Evolutionary conservation across 202 grass and related monocot genomes (phyloP).

Genomic region (Saccharum hybrid): DNA sequence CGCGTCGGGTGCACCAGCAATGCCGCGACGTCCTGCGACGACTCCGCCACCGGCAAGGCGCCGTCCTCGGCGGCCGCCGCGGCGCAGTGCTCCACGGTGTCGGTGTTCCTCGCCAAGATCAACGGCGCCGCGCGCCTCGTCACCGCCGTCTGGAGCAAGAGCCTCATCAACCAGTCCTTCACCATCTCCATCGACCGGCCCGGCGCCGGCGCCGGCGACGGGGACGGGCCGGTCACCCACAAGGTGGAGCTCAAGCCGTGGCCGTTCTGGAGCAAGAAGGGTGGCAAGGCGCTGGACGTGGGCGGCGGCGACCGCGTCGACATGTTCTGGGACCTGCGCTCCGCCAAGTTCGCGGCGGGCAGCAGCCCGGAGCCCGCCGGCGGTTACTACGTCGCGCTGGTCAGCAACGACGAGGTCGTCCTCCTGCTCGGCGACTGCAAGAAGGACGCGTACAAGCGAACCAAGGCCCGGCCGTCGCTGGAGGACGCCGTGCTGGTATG

Average conservation of each 20-base stretch:
- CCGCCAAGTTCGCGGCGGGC: no score
- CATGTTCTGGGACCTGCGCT: constrained; percentile 86
- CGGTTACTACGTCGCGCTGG: no score
- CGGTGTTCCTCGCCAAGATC: constrained; percentile 69
- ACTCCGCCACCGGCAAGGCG: constrained; percentile 40
- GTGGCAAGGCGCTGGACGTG: constrained; percentile 64
- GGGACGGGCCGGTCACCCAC: constrained; percentile 45
- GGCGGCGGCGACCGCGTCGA: constrained; percentile 63
- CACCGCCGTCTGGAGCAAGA: constrained; percentile 79
- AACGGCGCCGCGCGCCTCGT: constrained; percentile 51
- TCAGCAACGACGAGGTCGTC: no score
- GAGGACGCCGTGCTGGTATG: no score
- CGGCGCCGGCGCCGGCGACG: neutral
- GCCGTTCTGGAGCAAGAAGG: constrained; percentile 97
- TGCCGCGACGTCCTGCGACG: constrained; percentile 47
- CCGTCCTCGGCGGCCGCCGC: neutral
- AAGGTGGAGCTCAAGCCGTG: constrained; percentile 95
- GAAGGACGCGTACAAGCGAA: no score
- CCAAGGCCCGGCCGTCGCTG: no score
- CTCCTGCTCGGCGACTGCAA: no score
- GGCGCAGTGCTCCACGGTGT: constrained; percentile 73
- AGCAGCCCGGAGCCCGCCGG: no score
- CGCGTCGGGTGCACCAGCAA: neutral
- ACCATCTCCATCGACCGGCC: constrained; percentile 68
- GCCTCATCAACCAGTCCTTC: constrained; percentile 91